These are phyloP conservation scores for Kodamaea sp. DNA, from an alignment of 1,139 yeast species.

Conservation along the genomic window DNA sequence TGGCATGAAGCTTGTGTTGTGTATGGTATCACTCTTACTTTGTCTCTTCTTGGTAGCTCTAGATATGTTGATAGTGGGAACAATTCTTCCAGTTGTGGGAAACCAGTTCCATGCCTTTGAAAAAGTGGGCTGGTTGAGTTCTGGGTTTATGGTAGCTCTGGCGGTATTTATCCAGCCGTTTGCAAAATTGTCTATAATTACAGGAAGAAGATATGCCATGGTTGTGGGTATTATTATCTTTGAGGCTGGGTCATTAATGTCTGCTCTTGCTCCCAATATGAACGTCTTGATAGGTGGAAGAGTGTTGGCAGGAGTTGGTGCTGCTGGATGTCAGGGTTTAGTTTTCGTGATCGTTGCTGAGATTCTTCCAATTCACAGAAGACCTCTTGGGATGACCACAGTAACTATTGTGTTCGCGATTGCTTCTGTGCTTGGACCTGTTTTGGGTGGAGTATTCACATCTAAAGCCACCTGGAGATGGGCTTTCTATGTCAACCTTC, in stretches of 20 bases:
- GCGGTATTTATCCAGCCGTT: slow-evolving; percentile 60
- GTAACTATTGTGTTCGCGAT: slow-evolving; percentile 56
- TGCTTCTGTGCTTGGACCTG: slow-evolving; percentile 63
- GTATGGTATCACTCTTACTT: slow-evolving; percentile 47
- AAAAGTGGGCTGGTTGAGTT: slow-evolving; percentile 60
- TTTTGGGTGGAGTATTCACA: slow-evolving; percentile 69
- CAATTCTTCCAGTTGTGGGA: slow-evolving; percentile 58
- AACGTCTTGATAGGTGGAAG: slow-evolving; percentile 68
- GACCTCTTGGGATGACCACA: slow-evolving; percentile 53
- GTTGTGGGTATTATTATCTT: slow-evolving; percentile 54
- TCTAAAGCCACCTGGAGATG: slow-evolving; percentile 70
- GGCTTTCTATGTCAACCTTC: slow-evolving; percentile 74
- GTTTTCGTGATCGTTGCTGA: slow-evolving; percentile 62
- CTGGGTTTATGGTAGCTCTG: slow-evolving; percentile 62
- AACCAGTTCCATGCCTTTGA: slow-evolving; percentile 53
- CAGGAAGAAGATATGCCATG: slow-evolving; percentile 59
- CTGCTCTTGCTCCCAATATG: slow-evolving; percentile 59
- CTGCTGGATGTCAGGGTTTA: slow-evolving; percentile 66
- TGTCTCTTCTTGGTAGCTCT: slow-evolving; percentile 63
- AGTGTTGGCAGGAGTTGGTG: slow-evolving; percentile 72
- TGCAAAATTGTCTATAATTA: slow-evolving; percentile 61
- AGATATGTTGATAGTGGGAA: slow-evolving; percentile 67
- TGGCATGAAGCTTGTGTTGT: slow-evolving; percentile 43
- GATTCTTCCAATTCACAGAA: slow-evolving; percentile 56
- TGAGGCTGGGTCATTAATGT: slow-evolving; percentile 62